Percentiles rank a stretch among this genome's conserved stretches.
These are phyloP conservation scores for Nemania diffusa DNA, from an alignment of 2,329 filamentous ascomycete genomes.

Conservation along the genomic window DNA sequence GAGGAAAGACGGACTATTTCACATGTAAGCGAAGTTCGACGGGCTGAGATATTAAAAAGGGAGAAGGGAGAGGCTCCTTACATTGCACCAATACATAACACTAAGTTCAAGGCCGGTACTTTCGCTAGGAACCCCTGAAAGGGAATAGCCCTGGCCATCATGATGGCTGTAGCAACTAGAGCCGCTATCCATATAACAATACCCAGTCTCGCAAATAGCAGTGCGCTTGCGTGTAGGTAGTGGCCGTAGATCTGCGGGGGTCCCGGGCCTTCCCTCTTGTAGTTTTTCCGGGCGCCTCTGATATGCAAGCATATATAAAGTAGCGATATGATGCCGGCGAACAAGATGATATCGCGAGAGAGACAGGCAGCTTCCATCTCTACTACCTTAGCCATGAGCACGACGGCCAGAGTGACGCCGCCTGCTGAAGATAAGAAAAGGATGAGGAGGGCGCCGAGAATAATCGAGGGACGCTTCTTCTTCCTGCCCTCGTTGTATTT, in stretches of 20 bases:
- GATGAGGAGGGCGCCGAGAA: conserved; percentile 45
- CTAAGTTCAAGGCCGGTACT: conserved; percentile 47
- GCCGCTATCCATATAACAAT: conserved; percentile 48
- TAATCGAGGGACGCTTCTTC: conserved; percentile 41
- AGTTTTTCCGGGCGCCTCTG: conserved; percentile 43
- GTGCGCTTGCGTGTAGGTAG: conserved; percentile 47
- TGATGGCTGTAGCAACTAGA: conserved; percentile 46
- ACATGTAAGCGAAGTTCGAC: conserved; percentile 11
- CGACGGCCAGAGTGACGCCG: conserved; percentile 46
- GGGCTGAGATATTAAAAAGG: neutral
- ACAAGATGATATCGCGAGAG: conserved; percentile 48
- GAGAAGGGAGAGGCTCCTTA: conserved; percentile 38
- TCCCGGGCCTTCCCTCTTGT: conserved; percentile 36
- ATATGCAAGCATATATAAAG: conserved; percentile 48
- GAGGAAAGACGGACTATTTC: conserved; percentile 45
- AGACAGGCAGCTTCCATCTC: conserved; percentile 43
- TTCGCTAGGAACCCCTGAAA: conserved; percentile 41
- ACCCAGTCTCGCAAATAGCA: conserved; percentile 46
- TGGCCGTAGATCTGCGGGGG: conserved; percentile 47
- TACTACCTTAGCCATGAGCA: conserved; percentile 39
- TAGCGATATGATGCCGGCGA: conserved; percentile 43
- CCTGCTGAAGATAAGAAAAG: conserved; percentile 47
- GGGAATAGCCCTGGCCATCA: conserved; percentile 40
- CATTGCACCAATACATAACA: conserved; percentile 49
- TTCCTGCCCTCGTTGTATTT: conserved; percentile 40